Evolutionary conservation across 352 stramenopile species (phyloP), one percentile per base, ranked within the genome.

Genomic region (Pythium grandisporangium): DNA sequence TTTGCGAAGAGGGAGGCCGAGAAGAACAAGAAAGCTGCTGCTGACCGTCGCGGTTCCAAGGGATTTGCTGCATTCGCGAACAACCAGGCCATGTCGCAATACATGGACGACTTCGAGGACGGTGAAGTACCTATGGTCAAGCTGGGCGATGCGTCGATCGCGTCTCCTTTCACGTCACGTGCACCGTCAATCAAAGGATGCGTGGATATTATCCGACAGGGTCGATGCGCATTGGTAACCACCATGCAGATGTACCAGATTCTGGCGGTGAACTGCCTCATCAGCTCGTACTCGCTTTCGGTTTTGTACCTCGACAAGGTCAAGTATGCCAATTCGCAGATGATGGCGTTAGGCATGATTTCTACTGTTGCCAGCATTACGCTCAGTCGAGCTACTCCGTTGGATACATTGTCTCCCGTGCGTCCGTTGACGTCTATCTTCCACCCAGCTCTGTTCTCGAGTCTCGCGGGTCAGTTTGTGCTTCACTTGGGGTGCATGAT

Each of bases 201-300:
- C 41, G 90, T 98, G 14, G 86, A 98, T 47, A 96, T 99, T 36
- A 86, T 99, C 47, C 90, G 96, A 25, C 96, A 99, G 53, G 97
- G 97, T 7, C 81, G 97, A 30, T 99, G 97, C 48, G 98, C 97
- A 23, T 71, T 99, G n/a, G 95, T 99, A 12, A 99, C 93, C 14
- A 99, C 97, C 35, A 94, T 99, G 58, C 96, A 99, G 70, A 96
- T 97, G 78, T 98, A 98, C 66, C 95, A 98, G 66, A 99, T 99
- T 52, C 65, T 99, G 37, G 95, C 93, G 17, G 80, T 99, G 0
- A 98, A 99, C 69, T 99, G 96, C 60, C 68, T 99, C 4, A 97
- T 98, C 39, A 97, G 87, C 62, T 97, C 96, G 40, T 98, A 98
- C 65, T 97, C 96, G 48, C 74, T 99, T n/a, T 98, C 91, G 7